phyloP scores from a whole-genome alignment of 805 yeast species.

The Yarrowia phangngaensis region DNA sequence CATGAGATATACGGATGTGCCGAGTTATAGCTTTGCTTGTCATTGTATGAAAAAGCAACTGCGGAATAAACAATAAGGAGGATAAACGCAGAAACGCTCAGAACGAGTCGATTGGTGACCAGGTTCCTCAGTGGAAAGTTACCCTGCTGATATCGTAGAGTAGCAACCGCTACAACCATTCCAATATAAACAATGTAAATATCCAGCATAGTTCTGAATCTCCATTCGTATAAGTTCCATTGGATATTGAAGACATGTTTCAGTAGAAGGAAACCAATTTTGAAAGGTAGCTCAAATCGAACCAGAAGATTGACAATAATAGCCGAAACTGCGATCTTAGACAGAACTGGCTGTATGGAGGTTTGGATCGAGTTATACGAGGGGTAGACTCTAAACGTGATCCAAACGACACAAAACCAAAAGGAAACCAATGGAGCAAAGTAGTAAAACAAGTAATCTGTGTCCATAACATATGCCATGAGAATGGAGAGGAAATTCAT shows the following conservation, averaged over 20 bases:
- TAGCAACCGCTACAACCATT: conserved; percentile 32
- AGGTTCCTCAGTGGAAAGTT: conserved; percentile 12
- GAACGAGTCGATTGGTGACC: conserved; percentile 13
- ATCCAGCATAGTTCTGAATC: conserved; percentile 33
- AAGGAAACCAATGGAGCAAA: conserved; percentile 34
- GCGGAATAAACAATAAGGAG: not conserved
- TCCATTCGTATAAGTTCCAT: conserved; percentile 34
- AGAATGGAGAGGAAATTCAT: conserved; percentile 31
- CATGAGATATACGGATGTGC: conserved; percentile 4
- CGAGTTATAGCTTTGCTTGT: conserved; percentile 14
- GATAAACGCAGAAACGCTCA: not conserved
- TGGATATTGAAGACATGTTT: conserved; percentile 30
- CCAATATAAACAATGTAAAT: conserved; percentile 33
- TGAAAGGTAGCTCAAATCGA: conserved; percentile 30
- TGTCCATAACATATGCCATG: conserved; percentile 34
- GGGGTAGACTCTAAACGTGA: conserved; percentile 30
- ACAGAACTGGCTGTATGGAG: conserved; percentile 26
- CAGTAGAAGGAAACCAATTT: conserved; percentile 30
- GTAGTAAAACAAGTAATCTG: conserved; percentile 33
- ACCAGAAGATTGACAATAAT: conserved; percentile 27
- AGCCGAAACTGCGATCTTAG: conserved; percentile 30
- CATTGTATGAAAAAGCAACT: not conserved
- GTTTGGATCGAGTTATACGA: conserved; percentile 28
- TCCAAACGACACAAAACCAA: conserved; percentile 33
- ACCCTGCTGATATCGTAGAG: conserved; percentile 13